Percentiles rank a stretch among this genome's conserved stretches.
Evolutionary conservation across 1,284 basidiomycete species (phyloP).

Genomic region (Cryptococcus depauperatus): DNA sequence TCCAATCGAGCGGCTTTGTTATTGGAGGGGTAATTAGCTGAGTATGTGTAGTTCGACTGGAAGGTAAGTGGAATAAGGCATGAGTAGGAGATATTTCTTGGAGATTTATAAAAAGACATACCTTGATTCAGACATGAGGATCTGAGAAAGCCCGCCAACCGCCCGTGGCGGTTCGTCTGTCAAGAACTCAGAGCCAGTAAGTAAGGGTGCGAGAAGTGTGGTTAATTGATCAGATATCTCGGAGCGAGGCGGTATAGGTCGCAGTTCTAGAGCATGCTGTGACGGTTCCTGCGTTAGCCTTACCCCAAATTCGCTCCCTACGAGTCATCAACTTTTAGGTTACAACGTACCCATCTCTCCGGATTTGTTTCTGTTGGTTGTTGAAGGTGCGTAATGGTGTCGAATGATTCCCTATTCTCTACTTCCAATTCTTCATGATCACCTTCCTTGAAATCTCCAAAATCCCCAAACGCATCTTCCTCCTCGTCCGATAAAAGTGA

Average conservation of each 20-base stretch:
- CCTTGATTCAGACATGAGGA: conserved; percentile 62
- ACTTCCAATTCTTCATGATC: conserved; percentile 40
- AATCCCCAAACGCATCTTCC: conserved; percentile 52
- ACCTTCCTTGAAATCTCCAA: conserved; percentile 58
- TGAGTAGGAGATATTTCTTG: neutral
- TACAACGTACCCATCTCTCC: conserved; percentile 13
- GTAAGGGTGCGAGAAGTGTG: conserved; percentile 59
- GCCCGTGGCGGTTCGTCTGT: conserved; percentile 68
- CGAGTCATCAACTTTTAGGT: neutral
- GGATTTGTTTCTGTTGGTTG: conserved; percentile 1
- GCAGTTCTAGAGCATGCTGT: conserved; percentile 57
- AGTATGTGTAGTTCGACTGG: conserved; percentile 67
- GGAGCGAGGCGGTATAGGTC: conserved; percentile 55
- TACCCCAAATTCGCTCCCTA: neutral
- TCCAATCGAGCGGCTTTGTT: conserved; percentile 78
- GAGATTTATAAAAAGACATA: conserved; percentile 39
- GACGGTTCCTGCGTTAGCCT: neutral
- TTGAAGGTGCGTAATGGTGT: neutral
- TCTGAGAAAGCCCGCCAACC: conserved; percentile 67
- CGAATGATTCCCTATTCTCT: too few relatives aligned
- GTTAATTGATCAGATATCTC: conserved; percentile 58
- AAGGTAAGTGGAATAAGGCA: too few relatives aligned
- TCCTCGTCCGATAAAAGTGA: conserved; percentile 8
- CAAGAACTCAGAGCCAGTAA: conserved; percentile 50
- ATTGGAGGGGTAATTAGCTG: conserved; percentile 48